Conservation (phyloP, 352 stramenopile species). For the Poterioochromonas sp. region DNA sequence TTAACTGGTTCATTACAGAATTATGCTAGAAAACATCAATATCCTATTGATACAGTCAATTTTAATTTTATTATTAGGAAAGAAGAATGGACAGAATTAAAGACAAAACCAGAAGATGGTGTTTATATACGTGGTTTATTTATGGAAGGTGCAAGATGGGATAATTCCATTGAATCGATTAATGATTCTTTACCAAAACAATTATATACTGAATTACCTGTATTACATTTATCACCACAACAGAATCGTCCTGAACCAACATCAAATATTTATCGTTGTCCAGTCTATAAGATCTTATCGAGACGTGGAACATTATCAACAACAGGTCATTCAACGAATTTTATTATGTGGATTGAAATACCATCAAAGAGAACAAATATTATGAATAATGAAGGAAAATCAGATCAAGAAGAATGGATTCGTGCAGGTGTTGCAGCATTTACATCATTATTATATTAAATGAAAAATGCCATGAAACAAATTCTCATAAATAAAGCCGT, state of each 20-base stretch:
- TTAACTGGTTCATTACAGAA: constrained; percentile 86
- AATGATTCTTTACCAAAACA: constrained; percentile 76
- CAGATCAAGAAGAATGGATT: constrained; percentile 67
- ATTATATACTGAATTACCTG: constrained; percentile 77
- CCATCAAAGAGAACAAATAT: constrained; percentile 69
- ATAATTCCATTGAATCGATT: constrained; percentile 58
- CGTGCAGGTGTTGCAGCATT: constrained; percentile 88
- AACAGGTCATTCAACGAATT: constrained; percentile 91
- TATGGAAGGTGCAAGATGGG: constrained; percentile 72
- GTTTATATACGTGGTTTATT: constrained; percentile 75
- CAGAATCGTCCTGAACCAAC: constrained; percentile 63
- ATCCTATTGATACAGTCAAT: constrained; percentile 71
- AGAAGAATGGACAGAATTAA: constrained; percentile 44
- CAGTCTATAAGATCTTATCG: constrained; percentile 88
- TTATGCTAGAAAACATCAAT: constrained; percentile 75
- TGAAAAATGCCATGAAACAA: too few relatives aligned
- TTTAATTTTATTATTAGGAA: constrained; percentile 54
- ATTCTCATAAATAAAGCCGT: too few relatives aligned
- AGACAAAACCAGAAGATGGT: constrained; percentile 54
- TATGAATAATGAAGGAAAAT: constrained; percentile 70
- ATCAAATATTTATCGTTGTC: constrained; percentile 79
- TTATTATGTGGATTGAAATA: constrained; percentile 92
- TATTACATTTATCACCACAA: constrained; percentile 66
- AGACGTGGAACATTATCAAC: constrained; percentile 81
- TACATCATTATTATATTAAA: constrained; percentile 78